phyloP scores from a whole-genome alignment of 2,329 filamentous ascomycete genomes.

The Nemania sp. region DNA sequence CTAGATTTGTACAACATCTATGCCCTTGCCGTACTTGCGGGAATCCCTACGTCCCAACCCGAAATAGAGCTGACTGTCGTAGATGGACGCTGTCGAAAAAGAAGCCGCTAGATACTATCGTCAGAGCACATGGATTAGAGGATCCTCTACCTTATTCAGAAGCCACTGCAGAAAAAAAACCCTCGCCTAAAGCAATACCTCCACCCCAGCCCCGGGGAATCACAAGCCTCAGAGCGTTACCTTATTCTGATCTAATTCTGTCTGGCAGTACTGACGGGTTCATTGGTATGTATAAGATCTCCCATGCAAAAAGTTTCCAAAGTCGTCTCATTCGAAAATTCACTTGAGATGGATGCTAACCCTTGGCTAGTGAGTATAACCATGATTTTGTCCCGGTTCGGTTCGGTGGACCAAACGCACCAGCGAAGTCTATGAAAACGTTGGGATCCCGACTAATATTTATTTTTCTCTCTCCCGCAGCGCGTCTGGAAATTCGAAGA shows the following conservation, averaged over 20 bases:
- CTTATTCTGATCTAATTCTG: conserved; percentile 87
- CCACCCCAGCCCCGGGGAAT: conserved; percentile 81
- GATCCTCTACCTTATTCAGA: conserved; percentile 68
- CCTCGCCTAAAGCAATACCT: conserved; percentile 61
- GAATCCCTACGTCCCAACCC: background rate
- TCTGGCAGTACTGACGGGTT: conserved; percentile 94
- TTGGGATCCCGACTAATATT: conserved; percentile 4
- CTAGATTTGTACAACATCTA: background rate
- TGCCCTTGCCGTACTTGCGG: background rate
- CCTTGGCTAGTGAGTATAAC: conserved; percentile 17
- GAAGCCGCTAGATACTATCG: conserved; percentile 82
- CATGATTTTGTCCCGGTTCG: background rate
- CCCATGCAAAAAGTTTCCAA: background rate
- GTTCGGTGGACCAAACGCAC: too few species aligned
- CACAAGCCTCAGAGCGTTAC: conserved; percentile 83
- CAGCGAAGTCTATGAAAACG: background rate
- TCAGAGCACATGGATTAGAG: conserved; percentile 84
- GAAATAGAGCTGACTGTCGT: conserved; percentile 45
- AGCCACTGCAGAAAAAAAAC: conserved; percentile 72
- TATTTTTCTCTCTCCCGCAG: background rate
- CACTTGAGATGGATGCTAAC: conserved; percentile 11
- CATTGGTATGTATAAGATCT: conserved; percentile 48
- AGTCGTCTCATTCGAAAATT: background rate
- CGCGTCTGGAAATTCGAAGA: conserved; percentile 83
- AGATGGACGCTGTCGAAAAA: conserved; percentile 65